Evolutionary conservation across 1,139 yeast species (phyloP).

Genomic region (Hyphopichia buzzinii): DNA sequence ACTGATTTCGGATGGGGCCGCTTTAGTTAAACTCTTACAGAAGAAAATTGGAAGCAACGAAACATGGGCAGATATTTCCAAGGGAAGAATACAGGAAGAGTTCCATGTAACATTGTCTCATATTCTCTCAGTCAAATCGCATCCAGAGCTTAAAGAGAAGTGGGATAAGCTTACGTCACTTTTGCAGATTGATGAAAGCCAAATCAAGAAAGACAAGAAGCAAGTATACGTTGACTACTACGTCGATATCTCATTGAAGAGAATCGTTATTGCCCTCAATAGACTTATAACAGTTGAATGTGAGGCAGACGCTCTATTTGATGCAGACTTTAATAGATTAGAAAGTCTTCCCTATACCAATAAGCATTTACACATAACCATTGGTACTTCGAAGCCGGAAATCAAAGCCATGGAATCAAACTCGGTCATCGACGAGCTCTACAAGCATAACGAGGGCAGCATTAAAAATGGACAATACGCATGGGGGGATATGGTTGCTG

Average conservation of each 20-base stretch:
- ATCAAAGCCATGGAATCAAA: slow-evolving; percentile 47
- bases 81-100: slow-evolving; percentile 45
- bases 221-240: slow-evolving; percentile 12
- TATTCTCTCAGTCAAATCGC: slow-evolving; percentile 23
- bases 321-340: slow-evolving; percentile 6
- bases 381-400: slow-evolving; percentile 55
- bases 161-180: slow-evolving; percentile 21
- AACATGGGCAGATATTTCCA: slow-evolving; percentile 29
- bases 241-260: slow-evolving; percentile 41
- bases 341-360: slow-evolving; percentile 27
- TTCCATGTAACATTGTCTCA: slow-evolving; percentile 86
- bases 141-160: slow-evolving; percentile 18
- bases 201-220: slow-evolving; percentile 6
- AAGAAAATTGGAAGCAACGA: slow-evolving; percentile 11
- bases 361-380: slow-evolving; percentile 65
- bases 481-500: background rate
- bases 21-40: slow-evolving; percentile 8
- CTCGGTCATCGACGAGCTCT: background rate
- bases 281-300: slow-evolving; percentile 60
- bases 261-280: slow-evolving; percentile 48
- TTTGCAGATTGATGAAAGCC: slow-evolving; percentile 9
- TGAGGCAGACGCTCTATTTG: slow-evolving; percentile 27
- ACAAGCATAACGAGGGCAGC: background rate
- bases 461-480: background rate
- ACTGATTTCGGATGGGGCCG: slow-evolving; percentile 11